Evolutionary conservation across 2,329 filamentous ascomycete genomes (phyloP), one percentile per base, ranked within the genome.

Genomic region (Aspergillaceae sp.): DNA sequence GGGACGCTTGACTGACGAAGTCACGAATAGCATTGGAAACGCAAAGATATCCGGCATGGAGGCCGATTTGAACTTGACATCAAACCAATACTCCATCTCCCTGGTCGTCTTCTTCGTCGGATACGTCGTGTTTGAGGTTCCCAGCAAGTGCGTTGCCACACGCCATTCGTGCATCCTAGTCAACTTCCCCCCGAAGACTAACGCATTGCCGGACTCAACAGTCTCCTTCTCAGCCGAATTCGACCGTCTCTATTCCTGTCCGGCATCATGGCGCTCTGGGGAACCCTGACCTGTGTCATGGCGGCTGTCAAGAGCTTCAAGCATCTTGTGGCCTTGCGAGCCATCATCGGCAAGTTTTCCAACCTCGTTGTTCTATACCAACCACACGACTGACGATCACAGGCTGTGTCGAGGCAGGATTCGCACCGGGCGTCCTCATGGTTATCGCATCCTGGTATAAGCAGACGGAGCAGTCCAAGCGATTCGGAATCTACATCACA

Each of bases 371-470:
- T 11, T n/a, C 3, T 11, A 8, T 26, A 11, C 6, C 7, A 8
- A 41, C 10, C 0, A 2, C 30, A 19, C 28, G 8, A 1, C 28
- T 41, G 9, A 41, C 10, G 3, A 26, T 8, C 29, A 38, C 56
- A 32, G 55, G 58, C 34, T 55, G 52, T 29, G 47, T 60, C 9
- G 57, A 60, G 41, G 53, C 57, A 1, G 56, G 58, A 0, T 59
- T 60, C 34, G 53, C 56, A 2, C 58, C 57, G 1, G 56, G 57
- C 30, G 50, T 61, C 2, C 44, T 60, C 5, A 48, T 59, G 10
- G 42, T 77, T 26, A 67, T 82, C 5, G 77, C 75, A 0, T 77
- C 70, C 1, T 82, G 78, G 78, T 82, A 82, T 55, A 75, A 76
- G 49, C 74, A 71, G 42, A 71, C 72, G 8, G 79, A 82, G 53